phyloP scores from a whole-genome alignment of 2,329 filamentous ascomycete genomes.

The Trichoderma breve region DNA sequence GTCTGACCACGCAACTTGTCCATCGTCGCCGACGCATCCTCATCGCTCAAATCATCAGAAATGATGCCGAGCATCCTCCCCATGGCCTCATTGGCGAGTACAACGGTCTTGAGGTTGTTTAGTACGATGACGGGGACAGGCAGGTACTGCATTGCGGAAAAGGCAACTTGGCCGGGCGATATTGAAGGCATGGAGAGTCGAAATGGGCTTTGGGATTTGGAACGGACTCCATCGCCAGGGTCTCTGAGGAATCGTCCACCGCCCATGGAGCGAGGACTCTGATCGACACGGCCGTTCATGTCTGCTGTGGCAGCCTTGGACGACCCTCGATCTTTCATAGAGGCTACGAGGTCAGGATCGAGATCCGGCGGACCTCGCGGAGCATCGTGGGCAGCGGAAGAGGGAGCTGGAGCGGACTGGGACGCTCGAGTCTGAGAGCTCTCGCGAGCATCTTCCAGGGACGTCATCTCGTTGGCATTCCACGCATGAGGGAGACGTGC shows the following conservation, averaged over 20 bases:
- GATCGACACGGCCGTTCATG: constrained; percentile 24
- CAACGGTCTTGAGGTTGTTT: constrained; percentile 65
- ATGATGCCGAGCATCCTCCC: constrained; percentile 64
- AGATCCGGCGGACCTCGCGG: constrained; percentile 21
- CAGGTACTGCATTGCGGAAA: constrained; percentile 69
- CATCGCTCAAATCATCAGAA: constrained; percentile 38
- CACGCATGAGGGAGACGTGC: constrained; percentile 9
- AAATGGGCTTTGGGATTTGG: constrained; percentile 39
- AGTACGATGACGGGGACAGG: constrained; percentile 70
- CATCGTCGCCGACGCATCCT: constrained; percentile 45
- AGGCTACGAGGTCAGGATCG: constrained; percentile 22
- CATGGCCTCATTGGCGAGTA: constrained; percentile 75
- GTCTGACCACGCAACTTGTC: constrained; percentile 64
- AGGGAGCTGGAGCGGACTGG: neutral
- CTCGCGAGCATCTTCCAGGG: constrained; percentile 31
- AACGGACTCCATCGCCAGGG: constrained; percentile 29
- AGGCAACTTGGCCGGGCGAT: constrained; percentile 56
- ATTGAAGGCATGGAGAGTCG: constrained; percentile 46
- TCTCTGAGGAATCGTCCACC: constrained; percentile 39
- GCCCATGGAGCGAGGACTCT: constrained; percentile 27
- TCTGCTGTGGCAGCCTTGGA: constrained; percentile 1
- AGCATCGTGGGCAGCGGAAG: constrained; percentile 26
- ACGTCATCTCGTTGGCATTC: constrained; percentile 32
- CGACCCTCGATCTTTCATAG: constrained; percentile 20
- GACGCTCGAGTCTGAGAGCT: constrained; percentile 32